Evolutionary conservation across 306 rosid genomes (phyloP), one percentile per base, ranked within the genome.

Genomic region (Alnus glutinosa): DNA sequence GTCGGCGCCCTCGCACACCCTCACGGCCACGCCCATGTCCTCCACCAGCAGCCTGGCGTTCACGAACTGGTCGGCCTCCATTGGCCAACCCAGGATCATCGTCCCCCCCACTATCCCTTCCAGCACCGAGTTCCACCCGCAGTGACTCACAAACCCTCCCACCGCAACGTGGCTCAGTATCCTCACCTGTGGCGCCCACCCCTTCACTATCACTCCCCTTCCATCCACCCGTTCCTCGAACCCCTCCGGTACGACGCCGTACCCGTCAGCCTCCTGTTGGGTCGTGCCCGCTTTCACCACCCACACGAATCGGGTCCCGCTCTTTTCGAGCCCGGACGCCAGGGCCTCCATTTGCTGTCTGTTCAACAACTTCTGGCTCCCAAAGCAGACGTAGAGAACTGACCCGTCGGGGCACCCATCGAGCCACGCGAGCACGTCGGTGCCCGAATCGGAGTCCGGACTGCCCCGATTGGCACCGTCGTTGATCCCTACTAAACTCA

Each of bases 51-150:
- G 30, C 81, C 77, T 76, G 0, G 90, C 90, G 12, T 88, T 91
- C 68, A 89, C 75, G 9, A 73, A 87, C 70, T 91, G 96, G 77
- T 91, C 97, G 0, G 97, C 96, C 75, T 93, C 94, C 96, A 93
- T 91, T 1, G 97, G 97, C 97, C 97, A 93, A 1, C 88, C 96
- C 63, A 93, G 5, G 0, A 91, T 76, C 42, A 55, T 78, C 19
- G 79, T 91, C 37, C 96, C 96, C 0, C 78, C 79, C 16, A 23
- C 85, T 28, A 84, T 39, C 1, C 83, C 89, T 69, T 93, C 97
- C 55, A 85, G 16, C 75, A 85, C 84, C 55, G 96, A 84, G 77
- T 89, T 91, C 96, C 96, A 91, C 12, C 96, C 96, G 7, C 93
- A 89, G 62, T 91, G 96, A 34, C 89, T 91, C 61, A 91, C 75